Conservation (phyloP, 768 basidiomycete genomes). For the Trametes punicea region DNA sequence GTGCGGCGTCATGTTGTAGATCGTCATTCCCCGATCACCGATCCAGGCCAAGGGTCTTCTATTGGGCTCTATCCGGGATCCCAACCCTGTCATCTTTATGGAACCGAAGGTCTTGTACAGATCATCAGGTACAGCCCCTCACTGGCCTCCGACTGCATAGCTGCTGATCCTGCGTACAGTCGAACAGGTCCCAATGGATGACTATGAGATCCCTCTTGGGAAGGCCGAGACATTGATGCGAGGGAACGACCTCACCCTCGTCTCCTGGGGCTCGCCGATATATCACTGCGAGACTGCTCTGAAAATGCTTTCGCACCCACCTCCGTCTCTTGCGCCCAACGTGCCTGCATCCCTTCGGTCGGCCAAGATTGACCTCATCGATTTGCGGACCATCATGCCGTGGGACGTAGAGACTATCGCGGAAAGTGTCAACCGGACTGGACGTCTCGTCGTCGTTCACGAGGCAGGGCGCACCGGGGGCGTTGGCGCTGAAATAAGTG, state of each 20-base stretch:
- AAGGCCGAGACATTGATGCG: constrained; percentile 71
- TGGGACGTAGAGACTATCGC: constrained; percentile 82
- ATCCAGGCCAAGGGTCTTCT: constrained; percentile 95
- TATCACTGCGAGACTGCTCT: constrained; percentile 88
- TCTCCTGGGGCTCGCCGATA: constrained; percentile 92
- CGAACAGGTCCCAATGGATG: constrained; percentile 90
- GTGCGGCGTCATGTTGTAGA: constrained; percentile 25
- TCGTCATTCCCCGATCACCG: constrained; percentile 93
- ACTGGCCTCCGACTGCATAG: neutral
- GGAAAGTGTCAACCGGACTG: constrained; percentile 82
- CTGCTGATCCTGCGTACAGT: constrained; percentile 40
- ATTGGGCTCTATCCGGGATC: constrained; percentile 83
- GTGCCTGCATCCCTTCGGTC: constrained; percentile 62
- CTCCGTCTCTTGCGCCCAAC: constrained; percentile 55
- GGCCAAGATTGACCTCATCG: constrained; percentile 84
- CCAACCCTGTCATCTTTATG: constrained; percentile 93
- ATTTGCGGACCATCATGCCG: constrained; percentile 84
- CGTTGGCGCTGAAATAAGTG: constrained; percentile 89
- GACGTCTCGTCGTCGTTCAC: constrained; percentile 84
- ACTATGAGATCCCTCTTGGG: constrained; percentile 80
- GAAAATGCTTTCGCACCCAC: constrained; percentile 65
- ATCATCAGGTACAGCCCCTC: constrained; percentile 57
- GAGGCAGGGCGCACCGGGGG: constrained; percentile 88
- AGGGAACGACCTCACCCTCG: constrained; percentile 83
- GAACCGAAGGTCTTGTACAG: constrained; percentile 93